Evolutionary conservation across 257 asterid genomes (phyloP), one percentile per base, ranked within the genome.

Genomic region (Ehretia macrophylla): DNA sequence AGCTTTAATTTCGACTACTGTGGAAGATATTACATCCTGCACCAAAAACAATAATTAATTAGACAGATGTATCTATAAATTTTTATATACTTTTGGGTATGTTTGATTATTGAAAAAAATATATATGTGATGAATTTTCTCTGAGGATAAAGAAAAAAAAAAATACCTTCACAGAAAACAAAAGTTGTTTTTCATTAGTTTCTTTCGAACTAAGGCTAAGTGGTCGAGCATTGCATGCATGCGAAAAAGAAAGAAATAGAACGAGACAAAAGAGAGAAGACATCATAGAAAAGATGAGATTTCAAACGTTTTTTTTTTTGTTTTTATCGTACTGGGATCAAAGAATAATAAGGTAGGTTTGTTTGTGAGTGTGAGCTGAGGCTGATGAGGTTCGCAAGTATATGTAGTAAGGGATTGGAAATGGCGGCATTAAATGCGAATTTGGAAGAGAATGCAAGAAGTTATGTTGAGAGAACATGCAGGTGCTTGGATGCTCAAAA

Each of bases 381-480:
- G 51, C 44, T 17, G 51, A 11, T 59, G 17, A 38, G 47, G 3
- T 47, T 44, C 32, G 47, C 17, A 27, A 19, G 27, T 19, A 59
- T 73, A 69, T 75, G 64, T 62, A 72, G 57, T 59, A 17, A 17
- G 20, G 16, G 40, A 61, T 42, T 64, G 72, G 46, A 61, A 63
- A 58, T 17, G 51, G 72, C 42, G 58, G 83, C 87, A 83, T 71
- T 83, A 60, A 86, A 86, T 86, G 89, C 80, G 68, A 73, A 80
- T 60, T 70, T 35, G 62, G 76, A 14, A 51, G 63, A 62, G 70
- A 77, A 72, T 42, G 71, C 81, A 70, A 58, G 27, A 62, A 66
- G 72, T 57, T 46, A 73, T 68, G 68, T 32, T 14, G 32, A 66
- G 68, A 75, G 80, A 86, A 86, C 92, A 83, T 86, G 92, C 84